A percentile compares a stretch with the other conserved stretches of the same genome.
Conservation (phyloP, 257 asterid species). For the Solanum dulcamara region DNA sequence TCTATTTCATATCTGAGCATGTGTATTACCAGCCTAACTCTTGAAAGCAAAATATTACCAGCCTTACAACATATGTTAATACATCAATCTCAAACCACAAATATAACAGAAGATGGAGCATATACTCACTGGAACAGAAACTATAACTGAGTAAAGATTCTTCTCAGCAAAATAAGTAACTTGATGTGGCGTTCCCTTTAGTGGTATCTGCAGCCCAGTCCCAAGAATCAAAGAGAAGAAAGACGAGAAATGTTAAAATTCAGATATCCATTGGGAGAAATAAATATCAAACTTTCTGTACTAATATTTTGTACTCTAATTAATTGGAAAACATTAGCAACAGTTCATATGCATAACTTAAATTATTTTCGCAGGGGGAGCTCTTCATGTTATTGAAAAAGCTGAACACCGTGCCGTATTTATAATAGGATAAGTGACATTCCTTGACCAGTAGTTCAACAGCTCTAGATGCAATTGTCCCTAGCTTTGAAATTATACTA, state of each 20-base stretch:
- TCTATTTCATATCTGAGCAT: neutral
- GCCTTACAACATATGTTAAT: neutral
- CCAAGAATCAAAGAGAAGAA: neutral
- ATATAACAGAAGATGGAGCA: neutral
- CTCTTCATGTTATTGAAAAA: neutral
- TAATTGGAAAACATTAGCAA: neutral
- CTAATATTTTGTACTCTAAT: neutral
- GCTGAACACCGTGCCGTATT: neutral
- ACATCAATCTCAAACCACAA: neutral
- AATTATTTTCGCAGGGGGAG: neutral
- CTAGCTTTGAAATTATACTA: neutral
- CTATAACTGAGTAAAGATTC: slow-evolving; percentile 84
- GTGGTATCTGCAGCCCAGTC: slow-evolving; percentile 43
- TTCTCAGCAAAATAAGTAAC: slow-evolving; percentile 90
- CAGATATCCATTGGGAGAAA: neutral
- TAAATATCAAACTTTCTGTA: neutral
- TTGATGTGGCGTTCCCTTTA: slow-evolving; percentile 98
- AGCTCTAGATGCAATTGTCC: neutral
- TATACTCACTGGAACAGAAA: slow-evolving; percentile 79
- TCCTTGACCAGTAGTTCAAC: neutral
- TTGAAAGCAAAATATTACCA: neutral
- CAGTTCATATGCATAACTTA: neutral
- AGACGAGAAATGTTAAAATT: neutral
- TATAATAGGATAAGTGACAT: neutral
- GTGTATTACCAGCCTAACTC: neutral